Conservation (phyloP, 495 filamentous ascomycete species). For the Aspergillus cristatus region DNA sequence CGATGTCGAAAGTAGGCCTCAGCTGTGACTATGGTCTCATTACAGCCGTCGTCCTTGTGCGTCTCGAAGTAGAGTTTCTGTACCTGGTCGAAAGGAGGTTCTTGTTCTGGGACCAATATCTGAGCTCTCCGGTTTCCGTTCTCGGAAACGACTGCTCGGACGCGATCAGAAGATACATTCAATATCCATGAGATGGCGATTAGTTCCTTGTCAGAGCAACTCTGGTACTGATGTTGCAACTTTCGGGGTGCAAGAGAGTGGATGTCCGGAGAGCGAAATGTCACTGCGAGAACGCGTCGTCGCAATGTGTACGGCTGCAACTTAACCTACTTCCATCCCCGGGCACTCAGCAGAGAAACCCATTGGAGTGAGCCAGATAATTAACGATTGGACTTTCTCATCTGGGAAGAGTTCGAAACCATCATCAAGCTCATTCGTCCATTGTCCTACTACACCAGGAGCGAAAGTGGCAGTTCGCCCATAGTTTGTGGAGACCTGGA, state of each 20-base stretch:
- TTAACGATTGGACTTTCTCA: conserved; percentile 5
- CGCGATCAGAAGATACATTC: conserved; percentile 1
- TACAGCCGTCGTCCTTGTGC: not conserved
- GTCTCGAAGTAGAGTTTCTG: conserved; percentile 9
- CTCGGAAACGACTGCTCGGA: conserved; percentile 7
- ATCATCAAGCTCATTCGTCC: conserved; percentile 6
- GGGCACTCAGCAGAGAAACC: not conserved
- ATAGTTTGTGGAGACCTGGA: conserved; percentile 8
- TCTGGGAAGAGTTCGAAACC: conserved; percentile 6
- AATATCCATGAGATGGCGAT: conserved; percentile 9
- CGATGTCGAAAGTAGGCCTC: conserved; percentile 3
- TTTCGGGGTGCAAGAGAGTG: not conserved
- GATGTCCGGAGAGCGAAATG: conserved; percentile 2
- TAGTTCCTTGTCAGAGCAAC: conserved; percentile 2
- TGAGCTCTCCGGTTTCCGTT: not conserved
- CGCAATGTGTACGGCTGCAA: conserved; percentile 5
- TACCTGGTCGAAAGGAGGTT: conserved; percentile 6
- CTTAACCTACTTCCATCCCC: conserved; percentile 1
- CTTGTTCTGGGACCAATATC: conserved; percentile 3
- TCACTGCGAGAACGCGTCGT: conserved; percentile 5
- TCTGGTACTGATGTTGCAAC: conserved; percentile 3
- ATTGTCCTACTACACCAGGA: conserved; percentile 9
- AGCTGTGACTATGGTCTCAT: conserved; percentile 2
- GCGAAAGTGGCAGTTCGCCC: conserved; percentile 6
- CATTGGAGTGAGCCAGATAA: conserved; percentile 5